Base-by-base conservation (phyloP, 2,329 filamentous ascomycete species). In the Aspergillus ibericus region DNA sequence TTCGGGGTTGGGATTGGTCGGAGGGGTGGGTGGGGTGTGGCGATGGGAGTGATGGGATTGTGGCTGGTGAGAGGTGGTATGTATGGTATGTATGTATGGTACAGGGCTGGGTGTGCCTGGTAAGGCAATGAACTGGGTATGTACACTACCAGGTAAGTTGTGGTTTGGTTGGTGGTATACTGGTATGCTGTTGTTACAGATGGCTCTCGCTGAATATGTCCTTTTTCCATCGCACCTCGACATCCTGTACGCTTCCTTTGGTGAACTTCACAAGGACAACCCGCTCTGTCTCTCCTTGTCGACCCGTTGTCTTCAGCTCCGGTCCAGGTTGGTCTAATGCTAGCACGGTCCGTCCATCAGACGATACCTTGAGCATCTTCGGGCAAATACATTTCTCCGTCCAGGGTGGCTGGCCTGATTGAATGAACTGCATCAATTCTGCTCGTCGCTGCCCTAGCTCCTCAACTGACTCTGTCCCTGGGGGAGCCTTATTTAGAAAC, bases 231-330 rank as follows among this genome's bases (percentile, higher is more conserved):
- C 68, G 68, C 18, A 88, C 80, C 59, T 82, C 81, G 36, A 88
- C 75, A 61, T 85, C 77, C 61, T 83, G 75, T 20, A 83, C 83
- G 16, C 82, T 83, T 59, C 84, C 83, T 56, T 82, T 82, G 63
- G 72, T 78, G 58, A 87, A 87, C 50, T 79, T 79, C 7, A 85
- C 81, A 18, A 85, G 73, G 25, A 87, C 80, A 50, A 86, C 83
- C 66, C 82, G 80, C 53, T 86, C 83, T 25, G 64, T 72, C 22
- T 84, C 76, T 0, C 85, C 85, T 60, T 66, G 77, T 63, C 82
- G 77, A 4, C 73, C 78, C 7, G 71, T 73, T 18, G 71, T 77
- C 58, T 82, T 79, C 4, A 87, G 70, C 66, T 88, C 85, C 36
- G 77, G 77, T 0, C 85, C 85, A 1, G 84, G 80, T 55, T 79